Conservation (phyloP, 345 rosid genomes). For the Xanthoceras sorbifolium region DNA sequence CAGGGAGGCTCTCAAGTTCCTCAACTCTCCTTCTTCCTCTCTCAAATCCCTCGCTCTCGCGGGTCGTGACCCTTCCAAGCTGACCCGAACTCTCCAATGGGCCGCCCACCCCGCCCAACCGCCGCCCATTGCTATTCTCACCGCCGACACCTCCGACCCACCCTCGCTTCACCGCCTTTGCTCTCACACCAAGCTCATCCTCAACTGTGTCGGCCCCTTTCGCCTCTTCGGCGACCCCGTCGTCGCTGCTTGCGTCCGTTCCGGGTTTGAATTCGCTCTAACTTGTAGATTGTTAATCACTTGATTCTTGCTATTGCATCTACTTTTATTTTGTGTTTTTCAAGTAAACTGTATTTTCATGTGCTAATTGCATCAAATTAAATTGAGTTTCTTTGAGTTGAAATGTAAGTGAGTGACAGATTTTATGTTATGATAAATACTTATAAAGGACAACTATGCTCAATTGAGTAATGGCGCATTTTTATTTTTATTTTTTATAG, state of each 20-base stretch:
- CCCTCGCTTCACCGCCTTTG: constrained; percentile 75
- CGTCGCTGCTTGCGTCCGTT: constrained; percentile 73
- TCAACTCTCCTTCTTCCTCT: constrained; percentile 55
- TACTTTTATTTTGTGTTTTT: no score
- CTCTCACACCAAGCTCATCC: constrained; percentile 66
- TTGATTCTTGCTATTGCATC: no score
- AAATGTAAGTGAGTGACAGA: no score
- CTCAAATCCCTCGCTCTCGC: constrained; percentile 75
- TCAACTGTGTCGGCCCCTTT: constrained; percentile 88
- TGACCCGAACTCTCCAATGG: constrained; percentile 66
- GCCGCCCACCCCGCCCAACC: constrained; percentile 63
- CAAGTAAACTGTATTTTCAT: no score
- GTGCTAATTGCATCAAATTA: no score
- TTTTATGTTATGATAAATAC: no score
- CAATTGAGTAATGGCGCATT: no score
- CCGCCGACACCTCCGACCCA: constrained; percentile 69
- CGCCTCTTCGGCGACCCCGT: constrained; percentile 77
- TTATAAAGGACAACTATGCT: no score
- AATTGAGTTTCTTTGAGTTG: no score
- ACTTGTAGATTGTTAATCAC: no score
- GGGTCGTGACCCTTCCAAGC: constrained; percentile 67
- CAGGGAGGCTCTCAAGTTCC: constrained; percentile 73
- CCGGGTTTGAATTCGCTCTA: constrained; percentile 53
- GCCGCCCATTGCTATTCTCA: constrained; percentile 60
- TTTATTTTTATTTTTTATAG: constrained; percentile 26